A percentile compares a stretch with the other conserved stretches of the same genome.
These are phyloP conservation scores for Triticum timopheevii DNA, from an alignment of 176 grass and related monocot genomes.

Conservation along the genomic window DNA sequence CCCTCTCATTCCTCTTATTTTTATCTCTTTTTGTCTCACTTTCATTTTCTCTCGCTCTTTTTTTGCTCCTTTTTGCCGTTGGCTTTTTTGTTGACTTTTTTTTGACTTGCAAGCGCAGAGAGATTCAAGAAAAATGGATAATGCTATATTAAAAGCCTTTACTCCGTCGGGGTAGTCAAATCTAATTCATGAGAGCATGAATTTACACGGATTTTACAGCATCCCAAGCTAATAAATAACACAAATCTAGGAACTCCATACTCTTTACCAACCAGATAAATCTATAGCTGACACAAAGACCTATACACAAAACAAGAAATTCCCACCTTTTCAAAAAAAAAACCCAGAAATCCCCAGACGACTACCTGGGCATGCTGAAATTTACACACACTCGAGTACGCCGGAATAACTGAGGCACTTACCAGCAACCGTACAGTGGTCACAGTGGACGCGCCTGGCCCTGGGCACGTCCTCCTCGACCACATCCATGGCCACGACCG, in stretches of 20 bases:
- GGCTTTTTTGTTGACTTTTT: no score
- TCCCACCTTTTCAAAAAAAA: no score
- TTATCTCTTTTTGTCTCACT: background rate
- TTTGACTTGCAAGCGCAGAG: background rate
- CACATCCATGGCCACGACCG: constrained; percentile 41
- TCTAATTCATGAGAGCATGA: background rate
- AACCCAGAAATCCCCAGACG: background rate
- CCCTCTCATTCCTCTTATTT: background rate
- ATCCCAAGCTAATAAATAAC: background rate
- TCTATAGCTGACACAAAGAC: background rate
- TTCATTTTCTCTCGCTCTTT: background rate
- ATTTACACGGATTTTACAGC: background rate
- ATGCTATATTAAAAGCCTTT: background rate
- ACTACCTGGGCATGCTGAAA: background rate
- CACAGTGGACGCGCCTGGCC: constrained; percentile 49
- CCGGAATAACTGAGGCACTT: constrained; percentile 2
- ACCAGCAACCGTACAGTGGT: constrained; percentile 72
- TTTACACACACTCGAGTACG: background rate
- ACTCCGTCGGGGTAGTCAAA: background rate
- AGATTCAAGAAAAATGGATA: background rate
- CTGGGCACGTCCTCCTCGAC: constrained; percentile 71
- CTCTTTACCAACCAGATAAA: background rate
- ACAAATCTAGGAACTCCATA: background rate
- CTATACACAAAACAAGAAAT: background rate
- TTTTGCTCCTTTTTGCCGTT: background rate